Percentiles rank a stretch among this genome's conserved stretches.
phyloP scores from a whole-genome alignment of 306 rosid species.

The Sophora flavescens region DNA sequence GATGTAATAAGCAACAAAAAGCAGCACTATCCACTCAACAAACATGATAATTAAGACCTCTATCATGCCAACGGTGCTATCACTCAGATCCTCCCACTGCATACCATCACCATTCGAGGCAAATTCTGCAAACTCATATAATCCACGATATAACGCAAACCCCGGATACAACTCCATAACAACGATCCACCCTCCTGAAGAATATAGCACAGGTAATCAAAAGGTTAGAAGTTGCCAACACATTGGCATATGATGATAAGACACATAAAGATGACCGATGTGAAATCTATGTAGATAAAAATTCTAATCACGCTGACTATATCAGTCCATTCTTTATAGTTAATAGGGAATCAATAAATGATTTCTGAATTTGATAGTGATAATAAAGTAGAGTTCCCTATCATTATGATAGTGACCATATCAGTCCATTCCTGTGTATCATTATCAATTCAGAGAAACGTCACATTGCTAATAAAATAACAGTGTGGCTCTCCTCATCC shows the following conservation, averaged over 20 bases:
- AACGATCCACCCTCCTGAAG: slow-evolving; percentile 67
- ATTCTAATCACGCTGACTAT: slow-evolving; percentile 1
- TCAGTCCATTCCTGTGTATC: too few relatives aligned
- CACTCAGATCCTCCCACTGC: slow-evolving; percentile 74
- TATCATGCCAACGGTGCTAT: slow-evolving; percentile 65
- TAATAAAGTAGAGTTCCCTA: slow-evolving; percentile 9
- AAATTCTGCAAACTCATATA: slow-evolving; percentile 71
- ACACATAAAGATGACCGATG: slow-evolving; percentile 7
- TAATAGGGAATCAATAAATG: slow-evolving; percentile 23
- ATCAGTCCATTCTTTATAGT: slow-evolving; percentile 19
- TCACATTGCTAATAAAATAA: slow-evolving; percentile 1
- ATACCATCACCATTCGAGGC: slow-evolving; percentile 63
- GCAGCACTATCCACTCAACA: slow-evolving; percentile 69
- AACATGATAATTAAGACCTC: slow-evolving; percentile 72
- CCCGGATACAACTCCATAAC: slow-evolving; percentile 82
- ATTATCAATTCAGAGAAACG: not conserved
- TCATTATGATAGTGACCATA: too few relatives aligned
- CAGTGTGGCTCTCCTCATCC: not conserved
- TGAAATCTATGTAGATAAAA: slow-evolving; percentile 6
- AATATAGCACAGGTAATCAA: slow-evolving; percentile 37
- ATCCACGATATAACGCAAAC: slow-evolving; percentile 78
- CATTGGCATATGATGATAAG: slow-evolving; percentile 12
- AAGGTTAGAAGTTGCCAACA: slow-evolving; percentile 29
- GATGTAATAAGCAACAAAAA: slow-evolving; percentile 65
- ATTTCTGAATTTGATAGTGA: slow-evolving; percentile 1